Evolutionary conservation across 2,329 filamentous ascomycete genomes (phyloP).

Genomic region (Westerdykella ornata): DNA sequence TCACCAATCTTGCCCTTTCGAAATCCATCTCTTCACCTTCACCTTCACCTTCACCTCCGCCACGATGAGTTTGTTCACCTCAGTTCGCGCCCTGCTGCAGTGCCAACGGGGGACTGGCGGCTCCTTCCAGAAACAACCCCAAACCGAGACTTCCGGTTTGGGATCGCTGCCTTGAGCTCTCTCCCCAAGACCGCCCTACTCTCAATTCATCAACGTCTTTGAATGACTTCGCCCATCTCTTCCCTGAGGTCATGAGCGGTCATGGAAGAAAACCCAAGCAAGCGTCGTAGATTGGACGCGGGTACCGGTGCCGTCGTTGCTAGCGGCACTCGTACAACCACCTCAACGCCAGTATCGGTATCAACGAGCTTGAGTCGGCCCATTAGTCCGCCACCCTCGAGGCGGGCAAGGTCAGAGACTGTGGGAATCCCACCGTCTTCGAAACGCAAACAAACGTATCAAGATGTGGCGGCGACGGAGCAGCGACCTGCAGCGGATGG

Average conservation of each 20-base stretch:
- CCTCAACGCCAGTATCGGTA: background rate
- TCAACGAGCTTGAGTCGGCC: constrained; percentile 11
- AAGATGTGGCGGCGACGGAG: no score
- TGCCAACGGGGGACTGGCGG: background rate
- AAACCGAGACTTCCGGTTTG: no score
- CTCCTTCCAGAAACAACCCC: background rate
- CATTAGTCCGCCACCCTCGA: constrained; percentile 26
- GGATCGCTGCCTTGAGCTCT: no score
- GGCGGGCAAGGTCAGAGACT: constrained; percentile 7
- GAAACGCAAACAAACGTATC: background rate
- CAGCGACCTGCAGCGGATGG: background rate
- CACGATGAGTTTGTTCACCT: no score
- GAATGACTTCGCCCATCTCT: no score
- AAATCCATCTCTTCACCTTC: no score
- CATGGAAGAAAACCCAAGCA: constrained; percentile 6
- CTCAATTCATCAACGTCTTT: no score
- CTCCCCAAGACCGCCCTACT: no score
- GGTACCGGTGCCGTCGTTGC: background rate
- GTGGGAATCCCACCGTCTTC: constrained; percentile 4
- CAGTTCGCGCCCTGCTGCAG: no score
- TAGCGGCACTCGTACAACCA: background rate
- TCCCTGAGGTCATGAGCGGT: no score
- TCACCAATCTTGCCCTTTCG: no score
- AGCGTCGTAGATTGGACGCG: constrained; percentile 22
- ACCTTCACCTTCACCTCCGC: no score